Evolutionary conservation across 2,329 filamentous ascomycete species (phyloP).

Genomic region (Monilinia aucupariae): DNA sequence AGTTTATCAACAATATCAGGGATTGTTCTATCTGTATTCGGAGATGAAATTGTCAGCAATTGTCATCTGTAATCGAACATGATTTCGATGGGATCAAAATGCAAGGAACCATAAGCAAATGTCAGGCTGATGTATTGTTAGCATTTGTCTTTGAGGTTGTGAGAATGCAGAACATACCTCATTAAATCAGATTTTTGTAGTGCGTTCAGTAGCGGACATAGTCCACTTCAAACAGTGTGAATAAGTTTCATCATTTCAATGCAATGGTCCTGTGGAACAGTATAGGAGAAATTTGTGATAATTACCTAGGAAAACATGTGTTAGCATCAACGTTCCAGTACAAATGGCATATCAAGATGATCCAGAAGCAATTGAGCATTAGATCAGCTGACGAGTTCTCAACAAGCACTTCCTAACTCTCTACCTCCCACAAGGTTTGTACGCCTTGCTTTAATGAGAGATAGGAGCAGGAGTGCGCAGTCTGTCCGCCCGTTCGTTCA

Average conservation of each 20-base stretch:
- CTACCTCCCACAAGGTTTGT: slow-evolving; percentile 38
- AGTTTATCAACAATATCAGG: slow-evolving; percentile 18
- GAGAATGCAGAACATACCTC: slow-evolving; percentile 34
- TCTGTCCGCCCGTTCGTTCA: slow-evolving; percentile 45
- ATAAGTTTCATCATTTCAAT: slow-evolving; percentile 40
- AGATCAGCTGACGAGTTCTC: slow-evolving; percentile 43
- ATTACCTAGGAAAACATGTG: slow-evolving; percentile 21
- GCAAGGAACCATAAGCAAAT: slow-evolving; percentile 32
- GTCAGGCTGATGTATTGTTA: slow-evolving; percentile 30
- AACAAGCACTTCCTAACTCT: slow-evolving; percentile 38
- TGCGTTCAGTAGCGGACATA: slow-evolving; percentile 36
- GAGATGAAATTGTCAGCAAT: slow-evolving; percentile 25
- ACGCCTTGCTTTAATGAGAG: slow-evolving; percentile 38
- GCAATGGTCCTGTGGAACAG: slow-evolving; percentile 23
- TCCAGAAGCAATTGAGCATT: slow-evolving; percentile 26
- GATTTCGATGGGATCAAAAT: slow-evolving; percentile 1
- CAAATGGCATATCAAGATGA: slow-evolving; percentile 14
- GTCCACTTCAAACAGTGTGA: slow-evolving; percentile 41
- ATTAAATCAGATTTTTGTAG: slow-evolving; percentile 43
- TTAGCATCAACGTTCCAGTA: slow-evolving; percentile 22
- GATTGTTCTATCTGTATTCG: background rate
- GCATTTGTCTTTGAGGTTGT: background rate
- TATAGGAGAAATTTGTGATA: slow-evolving; percentile 16
- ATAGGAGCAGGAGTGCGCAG: slow-evolving; percentile 36
- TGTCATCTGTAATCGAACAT: background rate